These are phyloP conservation scores for Kluyveromyces aestuarii DNA, from an alignment of 805 yeast species.

Conservation along the genomic window DNA sequence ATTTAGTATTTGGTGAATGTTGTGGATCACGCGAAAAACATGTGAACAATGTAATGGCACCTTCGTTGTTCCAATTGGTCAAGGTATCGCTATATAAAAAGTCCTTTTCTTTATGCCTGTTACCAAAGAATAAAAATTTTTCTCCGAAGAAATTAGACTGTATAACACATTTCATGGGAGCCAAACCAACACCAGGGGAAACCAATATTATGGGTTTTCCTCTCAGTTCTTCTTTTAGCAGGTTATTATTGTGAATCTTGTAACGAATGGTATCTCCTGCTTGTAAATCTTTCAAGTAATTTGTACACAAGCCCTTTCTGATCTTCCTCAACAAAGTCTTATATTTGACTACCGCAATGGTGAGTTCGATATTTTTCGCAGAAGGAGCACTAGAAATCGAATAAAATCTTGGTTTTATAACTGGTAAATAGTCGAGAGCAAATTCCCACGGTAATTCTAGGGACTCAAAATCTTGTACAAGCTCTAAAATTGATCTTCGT, in stretches of 20 bases:
- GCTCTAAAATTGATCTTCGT: constrained; percentile 77
- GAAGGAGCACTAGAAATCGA: constrained; percentile 60
- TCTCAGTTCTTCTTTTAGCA: constrained; percentile 29
- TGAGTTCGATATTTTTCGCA: constrained; percentile 49
- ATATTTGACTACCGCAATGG: constrained; percentile 81
- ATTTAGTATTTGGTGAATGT: constrained; percentile 37
- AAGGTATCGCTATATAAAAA: constrained; percentile 54
- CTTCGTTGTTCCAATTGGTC: constrained; percentile 28
- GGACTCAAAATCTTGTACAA: constrained; percentile 70
- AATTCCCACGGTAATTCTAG: constrained; percentile 68
- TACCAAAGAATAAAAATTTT: constrained; percentile 63
- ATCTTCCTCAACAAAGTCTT: constrained; percentile 67
- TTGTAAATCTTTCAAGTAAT: constrained; percentile 51
- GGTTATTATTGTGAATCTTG: constrained; percentile 38
- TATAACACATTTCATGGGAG: constrained; percentile 77
- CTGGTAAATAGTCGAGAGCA: constrained; percentile 69
- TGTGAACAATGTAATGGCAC: constrained; percentile 33
- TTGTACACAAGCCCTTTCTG: constrained; percentile 76
- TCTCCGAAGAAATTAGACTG: constrained; percentile 26
- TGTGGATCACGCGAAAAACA: constrained; percentile 42
- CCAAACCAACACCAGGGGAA: constrained; percentile 94
- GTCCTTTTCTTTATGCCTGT: constrained; percentile 57
- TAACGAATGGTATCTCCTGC: constrained; percentile 44
- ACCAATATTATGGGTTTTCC: constrained; percentile 55
- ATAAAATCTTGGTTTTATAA: constrained; percentile 70